Conservation (phyloP, 495 filamentous ascomycete genomes). For the Achaetomiella virescens region DNA sequence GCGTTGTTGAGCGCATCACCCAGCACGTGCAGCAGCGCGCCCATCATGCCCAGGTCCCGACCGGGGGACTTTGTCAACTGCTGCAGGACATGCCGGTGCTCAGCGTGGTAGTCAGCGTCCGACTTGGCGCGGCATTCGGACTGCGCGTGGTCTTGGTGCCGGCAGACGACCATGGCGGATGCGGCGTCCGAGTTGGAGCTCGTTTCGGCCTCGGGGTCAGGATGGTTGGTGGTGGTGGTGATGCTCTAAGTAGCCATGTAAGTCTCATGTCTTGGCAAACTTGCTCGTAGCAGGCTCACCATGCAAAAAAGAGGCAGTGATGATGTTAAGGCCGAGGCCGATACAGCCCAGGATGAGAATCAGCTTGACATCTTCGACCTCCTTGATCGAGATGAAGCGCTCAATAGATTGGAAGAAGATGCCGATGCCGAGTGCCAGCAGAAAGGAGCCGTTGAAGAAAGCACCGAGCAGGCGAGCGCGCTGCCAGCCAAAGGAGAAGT, state of each 20-base stretch:
- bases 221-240: constrained; percentile 28
- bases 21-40: constrained; percentile 83
- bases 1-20: constrained; percentile 91
- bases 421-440: constrained; percentile 82
- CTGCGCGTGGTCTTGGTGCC: not conserved
- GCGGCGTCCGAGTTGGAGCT: not conserved
- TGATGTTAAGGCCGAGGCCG: constrained; percentile 74
- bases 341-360: constrained; percentile 77
- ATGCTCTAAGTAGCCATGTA: constrained; percentile 22
- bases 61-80: constrained; percentile 20
- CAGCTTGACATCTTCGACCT: constrained; percentile 63
- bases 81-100: constrained; percentile 41
- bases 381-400: constrained; percentile 56
- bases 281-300: constrained; percentile 37
- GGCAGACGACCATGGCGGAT: not conserved
- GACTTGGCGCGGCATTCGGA: constrained; percentile 36
- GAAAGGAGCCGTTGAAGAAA: constrained; percentile 93
- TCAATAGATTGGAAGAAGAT: constrained; percentile 92
- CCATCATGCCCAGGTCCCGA: constrained; percentile 83
- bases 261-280: not conserved
- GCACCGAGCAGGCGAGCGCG: constrained; percentile 86
- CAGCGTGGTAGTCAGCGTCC: constrained; percentile 55
- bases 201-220: constrained; percentile 9
- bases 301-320: constrained; percentile 77
- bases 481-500: constrained; percentile 66